These are phyloP conservation scores for Stagonosporopsis cucurbitacearum DNA, from an alignment of 2,329 filamentous ascomycete genomes.

Conservation along the genomic window DNA sequence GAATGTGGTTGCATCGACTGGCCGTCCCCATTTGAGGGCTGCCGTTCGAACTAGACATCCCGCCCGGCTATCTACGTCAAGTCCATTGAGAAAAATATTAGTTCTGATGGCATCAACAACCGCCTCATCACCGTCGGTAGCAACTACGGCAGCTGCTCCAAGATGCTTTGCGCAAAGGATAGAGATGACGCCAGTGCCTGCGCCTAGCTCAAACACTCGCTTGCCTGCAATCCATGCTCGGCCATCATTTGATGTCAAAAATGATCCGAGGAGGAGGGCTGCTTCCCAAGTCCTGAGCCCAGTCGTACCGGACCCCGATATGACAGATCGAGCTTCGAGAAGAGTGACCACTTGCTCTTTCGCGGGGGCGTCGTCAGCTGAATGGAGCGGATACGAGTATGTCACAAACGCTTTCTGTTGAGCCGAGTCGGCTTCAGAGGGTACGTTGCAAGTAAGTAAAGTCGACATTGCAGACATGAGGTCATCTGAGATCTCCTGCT, in stretches of 20 bases:
- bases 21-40: constrained; percentile 70
- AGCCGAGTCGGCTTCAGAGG: constrained; percentile 68
- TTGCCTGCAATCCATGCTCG: constrained; percentile 58
- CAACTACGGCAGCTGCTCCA: constrained; percentile 64
- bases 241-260: constrained; percentile 60
- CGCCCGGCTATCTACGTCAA: constrained; percentile 57
- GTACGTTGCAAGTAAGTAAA: constrained; percentile 68
- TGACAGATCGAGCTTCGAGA: constrained; percentile 71
- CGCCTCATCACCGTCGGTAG: constrained; percentile 76
- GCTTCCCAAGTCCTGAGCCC: constrained; percentile 84
- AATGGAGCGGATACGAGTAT: constrained; percentile 58
- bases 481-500: constrained; percentile 81
- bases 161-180: constrained; percentile 76
- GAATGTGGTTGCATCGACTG: constrained; percentile 64
- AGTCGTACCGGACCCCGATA: constrained; percentile 75
- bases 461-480: constrained; percentile 73
- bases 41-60: constrained; percentile 53
- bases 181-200: constrained; percentile 77
- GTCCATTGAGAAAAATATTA: constrained; percentile 71
- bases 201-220: constrained; percentile 73
- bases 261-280: constrained; percentile 74
- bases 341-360: constrained; percentile 61
- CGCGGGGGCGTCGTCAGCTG: constrained; percentile 22
- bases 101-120: constrained; percentile 72
- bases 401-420: constrained; percentile 79